Conservation (phyloP, 306 rosid species). For the Gynostemma pentaphyllum region DNA sequence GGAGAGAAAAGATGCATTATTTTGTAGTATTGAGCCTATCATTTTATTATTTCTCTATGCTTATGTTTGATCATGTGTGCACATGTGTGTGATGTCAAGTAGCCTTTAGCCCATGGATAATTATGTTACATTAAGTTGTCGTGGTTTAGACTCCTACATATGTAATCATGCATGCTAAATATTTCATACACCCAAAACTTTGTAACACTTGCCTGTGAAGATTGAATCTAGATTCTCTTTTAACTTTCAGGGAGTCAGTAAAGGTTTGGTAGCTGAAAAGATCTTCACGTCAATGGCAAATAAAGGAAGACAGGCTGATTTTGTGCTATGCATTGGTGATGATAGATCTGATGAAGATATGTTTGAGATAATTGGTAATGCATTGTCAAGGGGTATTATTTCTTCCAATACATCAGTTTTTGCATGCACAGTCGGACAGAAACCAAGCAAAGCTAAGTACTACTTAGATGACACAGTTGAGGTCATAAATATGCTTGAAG, state of each 20-base stretch:
- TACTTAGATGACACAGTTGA: constrained; percentile 54
- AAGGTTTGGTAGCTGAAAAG: constrained; percentile 55
- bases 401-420: constrained; percentile 32
- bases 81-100: background rate
- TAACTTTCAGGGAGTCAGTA: constrained; percentile 46
- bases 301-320: constrained; percentile 41
- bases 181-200: background rate
- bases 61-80: background rate
- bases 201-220: background rate
- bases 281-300: constrained; percentile 35
- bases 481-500: constrained; percentile 44
- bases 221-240: background rate
- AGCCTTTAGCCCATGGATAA: background rate
- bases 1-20: background rate
- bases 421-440: constrained; percentile 67
- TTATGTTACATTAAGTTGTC: background rate
- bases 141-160: background rate
- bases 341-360: constrained; percentile 68
- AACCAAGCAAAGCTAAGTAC: constrained; percentile 66
- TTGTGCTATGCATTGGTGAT: constrained; percentile 52
- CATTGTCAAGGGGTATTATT: constrained; percentile 22
- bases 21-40: background rate
- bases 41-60: background rate
- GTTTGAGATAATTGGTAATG: constrained; percentile 47
- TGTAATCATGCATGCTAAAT: background rate